These are phyloP conservation scores for Backusella liffmaniae DNA, from an alignment of 192 early-diverging fungal species.

Conservation along the genomic window DNA sequence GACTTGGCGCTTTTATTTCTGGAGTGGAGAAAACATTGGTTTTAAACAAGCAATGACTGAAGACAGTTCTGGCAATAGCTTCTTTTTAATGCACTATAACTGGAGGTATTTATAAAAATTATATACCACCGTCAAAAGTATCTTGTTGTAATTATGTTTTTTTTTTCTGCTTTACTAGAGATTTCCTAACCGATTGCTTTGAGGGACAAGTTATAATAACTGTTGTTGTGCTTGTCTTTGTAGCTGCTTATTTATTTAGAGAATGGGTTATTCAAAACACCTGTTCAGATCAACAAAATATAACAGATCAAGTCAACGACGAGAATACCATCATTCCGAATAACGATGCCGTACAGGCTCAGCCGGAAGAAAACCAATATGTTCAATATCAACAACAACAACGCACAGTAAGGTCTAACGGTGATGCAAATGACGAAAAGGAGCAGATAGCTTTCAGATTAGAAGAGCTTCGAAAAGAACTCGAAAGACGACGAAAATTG, in stretches of 20 bases:
- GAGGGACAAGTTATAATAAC: constrained; percentile 83
- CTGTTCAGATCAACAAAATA: neutral
- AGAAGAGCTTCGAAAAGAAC: neutral
- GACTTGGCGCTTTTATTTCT: constrained; percentile 85
- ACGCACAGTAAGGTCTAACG: neutral
- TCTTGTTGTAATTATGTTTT: neutral
- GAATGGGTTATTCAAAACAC: constrained; percentile 81
- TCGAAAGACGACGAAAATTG: neutral
- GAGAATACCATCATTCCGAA: too few relatives aligned
- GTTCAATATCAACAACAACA: neutral
- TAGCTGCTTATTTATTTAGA: constrained; percentile 76
- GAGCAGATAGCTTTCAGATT: neutral
- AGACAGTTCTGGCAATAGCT: neutral
- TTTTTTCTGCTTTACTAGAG: constrained; percentile 19
- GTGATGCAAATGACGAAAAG: neutral
- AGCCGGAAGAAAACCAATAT: too few relatives aligned
- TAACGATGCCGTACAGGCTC: too few relatives aligned
- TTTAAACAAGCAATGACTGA: neutral
- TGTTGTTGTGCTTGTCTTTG: constrained; percentile 71
- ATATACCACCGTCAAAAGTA: neutral
- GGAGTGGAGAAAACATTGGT: constrained; percentile 60
- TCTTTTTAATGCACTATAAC: neutral
- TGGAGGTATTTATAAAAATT: neutral
- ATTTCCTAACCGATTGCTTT: constrained; percentile 64
- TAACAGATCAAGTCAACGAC: neutral